phyloP scores from a whole-genome alignment of 257 asterid genomes.

The Fraxinus americana region DNA sequence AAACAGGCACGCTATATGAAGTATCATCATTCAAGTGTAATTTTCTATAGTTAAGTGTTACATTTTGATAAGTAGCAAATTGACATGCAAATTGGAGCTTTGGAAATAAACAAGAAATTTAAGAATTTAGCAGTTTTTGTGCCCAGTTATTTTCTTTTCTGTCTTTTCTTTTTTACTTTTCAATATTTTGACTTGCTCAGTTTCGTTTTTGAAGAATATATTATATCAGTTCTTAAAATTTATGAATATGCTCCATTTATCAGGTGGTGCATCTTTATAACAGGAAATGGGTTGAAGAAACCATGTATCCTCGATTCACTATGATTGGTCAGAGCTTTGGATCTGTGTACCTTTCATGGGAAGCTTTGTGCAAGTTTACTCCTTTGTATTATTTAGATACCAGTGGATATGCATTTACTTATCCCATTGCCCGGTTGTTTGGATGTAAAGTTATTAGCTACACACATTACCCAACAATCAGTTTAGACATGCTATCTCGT shows the following conservation, averaged over 20 bases:
- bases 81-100: neutral
- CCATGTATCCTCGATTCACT: slow-evolving; percentile 87
- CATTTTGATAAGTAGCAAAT: slow-evolving; percentile 6
- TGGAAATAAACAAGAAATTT: neutral
- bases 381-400: slow-evolving; percentile 85
- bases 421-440: slow-evolving; percentile 83
- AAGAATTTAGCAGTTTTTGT: neutral
- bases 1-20: neutral
- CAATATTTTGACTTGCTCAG: slow-evolving; percentile 7
- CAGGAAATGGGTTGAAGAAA: slow-evolving; percentile 91
- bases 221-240: slow-evolving; percentile 4
- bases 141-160: neutral
- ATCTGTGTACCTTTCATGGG: slow-evolving; percentile 88
- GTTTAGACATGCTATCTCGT: slow-evolving; percentile 94
- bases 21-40: neutral
- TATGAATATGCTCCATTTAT: slow-evolving; percentile 20
- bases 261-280: slow-evolving; percentile 85
- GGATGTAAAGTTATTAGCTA: slow-evolving; percentile 90
- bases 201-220: slow-evolving; percentile 5
- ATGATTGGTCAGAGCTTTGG: slow-evolving; percentile 99
- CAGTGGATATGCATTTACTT: slow-evolving; percentile 96
- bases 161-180: neutral
- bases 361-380: slow-evolving; percentile 73
- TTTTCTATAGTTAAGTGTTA: neutral
- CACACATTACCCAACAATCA: slow-evolving; percentile 94